These are phyloP conservation scores for Trametes versicolor DNA, from an alignment of 1,284 basidiomycete species.

Conservation along the genomic window DNA sequence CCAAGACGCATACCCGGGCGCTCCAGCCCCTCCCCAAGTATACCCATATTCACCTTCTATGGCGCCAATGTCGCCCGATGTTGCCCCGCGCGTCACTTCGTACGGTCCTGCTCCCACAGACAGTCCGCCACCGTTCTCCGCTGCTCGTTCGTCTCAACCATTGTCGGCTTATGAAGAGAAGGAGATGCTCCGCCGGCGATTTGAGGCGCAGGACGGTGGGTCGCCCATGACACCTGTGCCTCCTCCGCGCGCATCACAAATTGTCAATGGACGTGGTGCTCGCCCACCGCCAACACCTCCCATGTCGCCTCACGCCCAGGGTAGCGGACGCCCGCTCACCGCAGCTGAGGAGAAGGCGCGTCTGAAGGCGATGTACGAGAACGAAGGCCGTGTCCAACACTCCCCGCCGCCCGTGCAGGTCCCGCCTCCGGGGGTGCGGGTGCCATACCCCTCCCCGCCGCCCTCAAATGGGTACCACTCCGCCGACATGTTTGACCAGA, in stretches of 20 bases:
- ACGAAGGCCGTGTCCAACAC: constrained; percentile 51
- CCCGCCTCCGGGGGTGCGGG: constrained; percentile 10
- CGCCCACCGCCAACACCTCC: constrained; percentile 46
- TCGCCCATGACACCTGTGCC: constrained; percentile 35
- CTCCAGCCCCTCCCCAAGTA: constrained; percentile 10
- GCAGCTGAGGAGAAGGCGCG: constrained; percentile 83
- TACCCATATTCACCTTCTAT: constrained; percentile 14
- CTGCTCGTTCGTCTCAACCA: constrained; percentile 26
- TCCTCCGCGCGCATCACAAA: constrained; percentile 38
- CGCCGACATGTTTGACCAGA: constrained; percentile 1
- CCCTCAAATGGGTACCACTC: constrained; percentile 32
- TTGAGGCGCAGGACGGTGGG: constrained; percentile 58
- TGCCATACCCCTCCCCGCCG: constrained; percentile 32
- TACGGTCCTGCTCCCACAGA: constrained; percentile 18
- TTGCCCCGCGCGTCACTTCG: constrained; percentile 6
- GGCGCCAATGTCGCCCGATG: constrained; percentile 6
- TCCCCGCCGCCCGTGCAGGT: constrained; percentile 20
- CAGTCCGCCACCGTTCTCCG: constrained; percentile 33
- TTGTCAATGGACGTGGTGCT: constrained; percentile 24
- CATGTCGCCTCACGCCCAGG: constrained; percentile 33
- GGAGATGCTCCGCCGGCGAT: constrained; percentile 58
- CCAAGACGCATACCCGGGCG: constrained; percentile 23
- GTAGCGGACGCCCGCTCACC: constrained; percentile 56
- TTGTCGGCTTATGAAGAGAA: constrained; percentile 57
- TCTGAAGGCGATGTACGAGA: constrained; percentile 68